Conservation (phyloP, 2,329 filamentous ascomycete species). For the Fusarium dimerum region DNA sequence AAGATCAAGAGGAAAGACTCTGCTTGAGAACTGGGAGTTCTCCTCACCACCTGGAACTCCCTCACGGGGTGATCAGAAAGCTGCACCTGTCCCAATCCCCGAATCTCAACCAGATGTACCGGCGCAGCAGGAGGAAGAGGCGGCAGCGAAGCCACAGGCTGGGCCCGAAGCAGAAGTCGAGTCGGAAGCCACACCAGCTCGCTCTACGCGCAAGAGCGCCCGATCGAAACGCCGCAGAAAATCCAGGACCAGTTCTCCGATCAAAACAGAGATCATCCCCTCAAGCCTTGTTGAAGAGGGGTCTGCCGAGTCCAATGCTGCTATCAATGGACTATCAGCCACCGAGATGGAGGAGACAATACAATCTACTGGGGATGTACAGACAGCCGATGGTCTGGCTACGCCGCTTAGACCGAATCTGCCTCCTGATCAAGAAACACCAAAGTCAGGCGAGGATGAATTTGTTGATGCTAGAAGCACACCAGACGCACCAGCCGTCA, state of each 20-base stretch:
- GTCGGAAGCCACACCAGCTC: conserved; percentile 6
- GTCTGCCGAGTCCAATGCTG: background rate
- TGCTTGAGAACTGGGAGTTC: conserved; percentile 51
- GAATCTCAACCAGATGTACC: conserved; percentile 9
- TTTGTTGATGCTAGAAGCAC: conserved; percentile 53
- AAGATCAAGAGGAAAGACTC: conserved; percentile 40
- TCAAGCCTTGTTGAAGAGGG: conserved; percentile 30
- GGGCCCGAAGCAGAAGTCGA: background rate
- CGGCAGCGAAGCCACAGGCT: background rate
- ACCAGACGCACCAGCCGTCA: conserved; percentile 31
- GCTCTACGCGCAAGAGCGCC: conserved; percentile 6
- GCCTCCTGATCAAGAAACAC: conserved; percentile 34
- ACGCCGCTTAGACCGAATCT: conserved; percentile 20
- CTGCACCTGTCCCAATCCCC: background rate
- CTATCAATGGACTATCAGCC: conserved; percentile 1
- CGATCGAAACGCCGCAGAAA: conserved; percentile 18
- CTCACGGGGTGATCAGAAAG: conserved; percentile 31
- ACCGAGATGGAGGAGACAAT: conserved; percentile 6
- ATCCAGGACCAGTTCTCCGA: conserved; percentile 13
- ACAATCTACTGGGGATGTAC: conserved; percentile 3
- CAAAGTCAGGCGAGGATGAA: conserved; percentile 46
- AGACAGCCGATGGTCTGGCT: conserved; percentile 2
- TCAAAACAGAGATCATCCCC: conserved; percentile 28
- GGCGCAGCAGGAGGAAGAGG: conserved; percentile 6
- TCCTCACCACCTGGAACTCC: conserved; percentile 60